phyloP scores from a whole-genome alignment of 164 flowering plant genomes.

The Platanus orientalis region DNA sequence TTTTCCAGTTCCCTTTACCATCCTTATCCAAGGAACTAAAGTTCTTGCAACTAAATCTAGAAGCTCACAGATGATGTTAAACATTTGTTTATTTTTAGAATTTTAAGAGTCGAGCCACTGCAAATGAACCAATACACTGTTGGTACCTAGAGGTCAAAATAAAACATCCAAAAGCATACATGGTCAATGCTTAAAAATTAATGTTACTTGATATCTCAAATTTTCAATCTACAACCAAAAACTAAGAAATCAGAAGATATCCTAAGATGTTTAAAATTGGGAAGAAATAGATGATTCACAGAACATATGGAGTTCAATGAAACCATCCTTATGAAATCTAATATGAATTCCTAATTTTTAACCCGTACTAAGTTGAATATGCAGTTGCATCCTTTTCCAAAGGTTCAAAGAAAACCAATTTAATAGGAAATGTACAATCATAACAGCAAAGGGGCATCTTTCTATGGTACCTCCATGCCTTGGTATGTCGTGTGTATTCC shows the following conservation, averaged over 20 bases:
- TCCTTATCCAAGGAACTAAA: slow-evolving; percentile 87
- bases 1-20: slow-evolving; percentile 85
- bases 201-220: background rate
- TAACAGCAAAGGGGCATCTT: background rate
- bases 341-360: background rate
- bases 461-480: slow-evolving; percentile 84
- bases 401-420: background rate
- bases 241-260: background rate
- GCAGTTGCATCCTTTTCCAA: background rate
- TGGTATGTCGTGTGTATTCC: slow-evolving; percentile 99
- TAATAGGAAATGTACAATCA: background rate
- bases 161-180: background rate
- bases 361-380: background rate
- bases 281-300: background rate
- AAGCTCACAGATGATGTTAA: slow-evolving; percentile 94
- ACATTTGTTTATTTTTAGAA: slow-evolving; percentile 94
- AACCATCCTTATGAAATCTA: background rate
- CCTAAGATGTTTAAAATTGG: background rate
- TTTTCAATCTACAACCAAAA: background rate
- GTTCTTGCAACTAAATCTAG: slow-evolving; percentile 97
- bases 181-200: background rate
- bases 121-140: slow-evolving; percentile 14
- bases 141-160: background rate
- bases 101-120: slow-evolving; percentile 81
- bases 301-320: no score